A percentile compares a stretch with the other conserved stretches of the same genome.
phyloP scores from a whole-genome alignment of 352 stramenopile species.

The Phytophthora pluvialis region DNA sequence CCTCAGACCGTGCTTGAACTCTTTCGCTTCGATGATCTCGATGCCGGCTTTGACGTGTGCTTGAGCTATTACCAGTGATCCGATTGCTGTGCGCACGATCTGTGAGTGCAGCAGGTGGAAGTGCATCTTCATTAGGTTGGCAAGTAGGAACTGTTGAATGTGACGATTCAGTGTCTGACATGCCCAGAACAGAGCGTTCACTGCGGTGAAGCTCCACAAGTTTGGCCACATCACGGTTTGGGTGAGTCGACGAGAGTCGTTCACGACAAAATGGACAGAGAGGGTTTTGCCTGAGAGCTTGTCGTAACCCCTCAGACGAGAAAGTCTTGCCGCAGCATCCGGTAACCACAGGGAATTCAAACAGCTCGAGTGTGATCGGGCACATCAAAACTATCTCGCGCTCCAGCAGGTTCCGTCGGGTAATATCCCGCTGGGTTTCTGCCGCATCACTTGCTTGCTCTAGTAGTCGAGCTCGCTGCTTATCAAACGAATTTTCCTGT shows the following conservation, averaged over 20 bases:
- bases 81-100: not conserved
- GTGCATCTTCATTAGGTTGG: not conserved
- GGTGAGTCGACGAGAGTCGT: not conserved
- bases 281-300: conserved; percentile 1
- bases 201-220: conserved; percentile 26
- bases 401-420: conserved; percentile 2
- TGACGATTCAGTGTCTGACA: not conserved
- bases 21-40: conserved; percentile 20
- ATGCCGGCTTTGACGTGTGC: conserved; percentile 15
- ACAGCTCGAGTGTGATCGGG: conserved; percentile 16
- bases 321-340: conserved; percentile 23
- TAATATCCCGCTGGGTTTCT: conserved; percentile 12
- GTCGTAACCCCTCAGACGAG: conserved; percentile 4
- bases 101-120: not conserved
- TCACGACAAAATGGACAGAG: conserved; percentile 15
- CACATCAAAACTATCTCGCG: conserved; percentile 17
- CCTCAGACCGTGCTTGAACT: conserved; percentile 12
- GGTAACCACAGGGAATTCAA: conserved; percentile 19
- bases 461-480: conserved; percentile 6
- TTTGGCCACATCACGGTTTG: conserved; percentile 18
- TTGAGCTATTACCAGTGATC: conserved; percentile 4
- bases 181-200: conserved; percentile 16
- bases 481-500: conserved; percentile 10
- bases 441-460: conserved; percentile 15
- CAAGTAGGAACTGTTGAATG: not conserved